phyloP scores from a whole-genome alignment of 139 green algal species.

The Dunaliella primolecta region DNA sequence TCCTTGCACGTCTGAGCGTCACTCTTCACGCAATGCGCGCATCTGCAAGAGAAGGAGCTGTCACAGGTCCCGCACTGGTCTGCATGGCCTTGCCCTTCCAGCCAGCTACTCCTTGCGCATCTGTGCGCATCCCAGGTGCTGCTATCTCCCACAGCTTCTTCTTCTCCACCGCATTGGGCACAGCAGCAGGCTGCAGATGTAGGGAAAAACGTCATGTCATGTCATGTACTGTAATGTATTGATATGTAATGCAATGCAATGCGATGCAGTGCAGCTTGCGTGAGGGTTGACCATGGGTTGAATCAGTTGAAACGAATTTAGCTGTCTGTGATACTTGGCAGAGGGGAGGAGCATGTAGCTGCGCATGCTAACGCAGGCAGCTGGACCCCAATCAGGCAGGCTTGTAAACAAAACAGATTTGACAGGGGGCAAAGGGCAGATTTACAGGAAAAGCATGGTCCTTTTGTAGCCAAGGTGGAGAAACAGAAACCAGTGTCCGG shows the following conservation, averaged over 20 bases:
- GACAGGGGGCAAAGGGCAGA: no score
- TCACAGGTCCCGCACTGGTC: conserved; percentile 59
- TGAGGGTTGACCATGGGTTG: no score
- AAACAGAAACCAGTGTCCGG: no score
- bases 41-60: conserved; percentile 30
- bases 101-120: conserved; percentile 22
- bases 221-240: background rate
- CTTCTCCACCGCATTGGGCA: conserved; percentile 70
- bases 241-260: background rate
- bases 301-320: no score
- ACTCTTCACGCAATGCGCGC: background rate
- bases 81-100: conserved; percentile 64
- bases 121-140: conserved; percentile 66
- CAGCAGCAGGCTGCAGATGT: conserved; percentile 36
- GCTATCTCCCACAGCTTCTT: conserved; percentile 84
- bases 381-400: no score
- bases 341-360: no score
- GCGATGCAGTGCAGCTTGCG: background rate
- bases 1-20: background rate
- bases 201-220: background rate
- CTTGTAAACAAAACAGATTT: no score
- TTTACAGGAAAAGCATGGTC: no score
- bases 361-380: no score
- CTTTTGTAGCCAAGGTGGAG: no score
- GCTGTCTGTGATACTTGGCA: no score